Conservation (phyloP, 169 alveolate genomes). For the Plasmodium fragile region DNA sequence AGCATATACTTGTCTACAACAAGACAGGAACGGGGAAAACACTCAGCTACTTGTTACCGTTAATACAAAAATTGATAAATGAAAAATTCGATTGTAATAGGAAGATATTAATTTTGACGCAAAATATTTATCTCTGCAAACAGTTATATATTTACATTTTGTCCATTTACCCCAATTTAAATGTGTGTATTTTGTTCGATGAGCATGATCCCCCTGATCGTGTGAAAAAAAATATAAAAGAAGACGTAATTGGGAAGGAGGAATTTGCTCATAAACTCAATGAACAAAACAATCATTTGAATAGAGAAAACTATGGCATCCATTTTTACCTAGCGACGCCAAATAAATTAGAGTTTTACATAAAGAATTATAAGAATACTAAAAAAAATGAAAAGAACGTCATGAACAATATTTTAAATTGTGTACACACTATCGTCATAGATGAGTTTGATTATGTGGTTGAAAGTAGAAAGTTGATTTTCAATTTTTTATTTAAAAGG, state of each 20-base stretch:
- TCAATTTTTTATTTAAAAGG: conserved; percentile 40
- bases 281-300: not conserved
- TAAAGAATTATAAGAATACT: conserved; percentile 61
- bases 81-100: conserved; percentile 51
- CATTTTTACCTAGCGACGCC: conserved; percentile 63
- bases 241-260: conserved; percentile 11
- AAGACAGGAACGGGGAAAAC: conserved; percentile 83
- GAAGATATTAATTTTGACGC: conserved; percentile 61
- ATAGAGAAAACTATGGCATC: conserved; percentile 45
- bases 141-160: conserved; percentile 71
- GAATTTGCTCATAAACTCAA: not conserved
- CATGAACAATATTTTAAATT: conserved; percentile 69
- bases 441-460: conserved; percentile 63
- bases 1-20: conserved; percentile 44
- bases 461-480: conserved; percentile 52
- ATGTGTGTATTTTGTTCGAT: conserved; percentile 58
- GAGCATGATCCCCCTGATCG: conserved; percentile 22
- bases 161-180: conserved; percentile 66
- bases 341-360: conserved; percentile 46
- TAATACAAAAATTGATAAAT: conserved; percentile 74
- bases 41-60: conserved; percentile 78
- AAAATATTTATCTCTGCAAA: conserved; percentile 67
- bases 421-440: conserved; percentile 51
- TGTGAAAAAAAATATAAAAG: conserved; percentile 11
- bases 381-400: conserved; percentile 64